A percentile compares a stretch with the other conserved stretches of the same genome.
phyloP scores from a whole-genome alignment of 345 rosid genomes.

The Moringa oleifera region DNA sequence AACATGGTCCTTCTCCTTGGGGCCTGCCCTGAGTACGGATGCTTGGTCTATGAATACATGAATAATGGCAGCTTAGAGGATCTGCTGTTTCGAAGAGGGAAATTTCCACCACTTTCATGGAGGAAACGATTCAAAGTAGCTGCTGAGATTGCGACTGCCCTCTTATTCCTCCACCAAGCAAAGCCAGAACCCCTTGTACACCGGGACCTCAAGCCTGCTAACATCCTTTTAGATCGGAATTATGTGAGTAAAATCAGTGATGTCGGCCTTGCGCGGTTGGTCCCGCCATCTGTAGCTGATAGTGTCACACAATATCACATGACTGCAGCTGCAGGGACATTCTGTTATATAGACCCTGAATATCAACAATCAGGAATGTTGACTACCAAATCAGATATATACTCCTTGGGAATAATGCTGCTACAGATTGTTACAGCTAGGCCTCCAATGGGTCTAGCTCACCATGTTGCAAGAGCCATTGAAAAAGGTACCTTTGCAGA shows the following conservation, averaged over 20 bases:
- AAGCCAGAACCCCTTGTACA: slow-evolving; percentile 98
- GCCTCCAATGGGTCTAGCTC: slow-evolving; percentile 86
- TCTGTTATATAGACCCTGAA: slow-evolving; percentile 90
- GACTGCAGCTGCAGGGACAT: slow-evolving; percentile 93
- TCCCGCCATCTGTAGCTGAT: slow-evolving; percentile 74
- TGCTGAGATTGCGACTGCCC: slow-evolving; percentile 77
- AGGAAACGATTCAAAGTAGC: slow-evolving; percentile 60
- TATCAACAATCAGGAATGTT: slow-evolving; percentile 86
- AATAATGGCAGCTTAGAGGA: slow-evolving; percentile 81
- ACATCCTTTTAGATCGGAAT: slow-evolving; percentile 78
- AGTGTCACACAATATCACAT: slow-evolving; percentile 77
- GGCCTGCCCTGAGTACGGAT: slow-evolving; percentile 88
- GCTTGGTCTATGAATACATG: slow-evolving; percentile 86
- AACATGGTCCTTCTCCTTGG: slow-evolving; percentile 94
- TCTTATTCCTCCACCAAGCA: slow-evolving; percentile 87
- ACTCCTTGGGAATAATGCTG: slow-evolving; percentile 77
- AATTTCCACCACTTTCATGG: slow-evolving; percentile 72
- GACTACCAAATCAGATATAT: slow-evolving; percentile 74
- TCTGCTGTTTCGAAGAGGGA: slow-evolving; percentile 56
- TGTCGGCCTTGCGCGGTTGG: slow-evolving; percentile 89
- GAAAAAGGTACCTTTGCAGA: slow-evolving; percentile 55
- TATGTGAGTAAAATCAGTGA: slow-evolving; percentile 89
- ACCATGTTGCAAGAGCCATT: slow-evolving; percentile 61
- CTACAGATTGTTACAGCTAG: slow-evolving; percentile 80
- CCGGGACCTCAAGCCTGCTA: slow-evolving; percentile 90